phyloP scores from a whole-genome alignment of 768 basidiomycete genomes.

The Trametes sanguinea region DNA sequence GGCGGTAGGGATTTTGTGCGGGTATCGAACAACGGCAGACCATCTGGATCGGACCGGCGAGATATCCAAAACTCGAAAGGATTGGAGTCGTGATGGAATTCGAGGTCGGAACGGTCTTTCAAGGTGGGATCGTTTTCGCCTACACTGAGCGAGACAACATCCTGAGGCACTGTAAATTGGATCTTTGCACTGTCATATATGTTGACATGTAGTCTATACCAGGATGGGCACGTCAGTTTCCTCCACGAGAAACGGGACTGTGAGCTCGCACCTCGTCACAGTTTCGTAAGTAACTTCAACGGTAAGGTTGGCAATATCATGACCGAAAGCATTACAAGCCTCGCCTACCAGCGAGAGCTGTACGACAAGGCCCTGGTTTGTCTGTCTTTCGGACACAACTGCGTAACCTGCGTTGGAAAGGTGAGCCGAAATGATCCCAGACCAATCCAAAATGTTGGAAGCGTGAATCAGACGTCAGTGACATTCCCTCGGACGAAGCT shows the following conservation, averaged over 20 bases:
- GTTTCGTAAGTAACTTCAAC: slow-evolving; percentile 66
- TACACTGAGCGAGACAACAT: slow-evolving; percentile 41
- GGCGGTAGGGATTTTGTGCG: slow-evolving; percentile 60
- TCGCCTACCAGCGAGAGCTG: slow-evolving; percentile 53
- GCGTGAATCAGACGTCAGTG: no score
- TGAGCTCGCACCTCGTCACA: slow-evolving; percentile 38
- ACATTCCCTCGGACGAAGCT: no score
- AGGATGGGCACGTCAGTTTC: slow-evolving; percentile 44
- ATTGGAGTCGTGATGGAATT: slow-evolving; percentile 62
- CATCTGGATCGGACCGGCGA: slow-evolving; percentile 57
- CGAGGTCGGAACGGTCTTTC: slow-evolving; percentile 54
- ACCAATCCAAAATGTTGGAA: no score
- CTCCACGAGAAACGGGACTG: no score
- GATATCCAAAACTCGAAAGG: slow-evolving; percentile 86
- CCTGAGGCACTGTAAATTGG: slow-evolving; percentile 69
- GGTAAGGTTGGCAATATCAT: slow-evolving; percentile 58
- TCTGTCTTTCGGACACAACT: slow-evolving; percentile 46
- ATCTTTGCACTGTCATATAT: slow-evolving; percentile 60
- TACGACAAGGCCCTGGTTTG: slow-evolving; percentile 52
- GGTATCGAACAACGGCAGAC: slow-evolving; percentile 69
- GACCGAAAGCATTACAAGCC: slow-evolving; percentile 67
- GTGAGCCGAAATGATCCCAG: no score
- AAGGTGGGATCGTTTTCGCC: slow-evolving; percentile 29
- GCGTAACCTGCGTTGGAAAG: slow-evolving; percentile 49
- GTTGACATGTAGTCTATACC: slow-evolving; percentile 61